Conservation (phyloP, 2,329 filamentous ascomycete genomes). For the Monilinia aucupariae region DNA sequence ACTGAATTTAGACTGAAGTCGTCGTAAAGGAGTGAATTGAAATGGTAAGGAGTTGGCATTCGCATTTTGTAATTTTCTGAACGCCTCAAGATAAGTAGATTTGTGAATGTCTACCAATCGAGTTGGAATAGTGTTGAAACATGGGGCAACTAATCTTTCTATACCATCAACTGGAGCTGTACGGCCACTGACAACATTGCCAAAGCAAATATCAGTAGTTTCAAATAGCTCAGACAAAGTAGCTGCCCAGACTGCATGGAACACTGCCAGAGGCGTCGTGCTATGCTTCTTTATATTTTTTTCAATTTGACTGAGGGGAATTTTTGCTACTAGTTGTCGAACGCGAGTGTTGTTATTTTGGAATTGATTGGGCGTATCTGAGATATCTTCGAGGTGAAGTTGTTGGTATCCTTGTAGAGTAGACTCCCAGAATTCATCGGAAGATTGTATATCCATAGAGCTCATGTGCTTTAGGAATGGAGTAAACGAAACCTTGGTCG, state of each 20-base stretch:
- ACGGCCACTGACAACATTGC: conserved; percentile 77
- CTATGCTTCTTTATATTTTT: conserved; percentile 47
- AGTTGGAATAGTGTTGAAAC: conserved; percentile 83
- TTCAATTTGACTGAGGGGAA: conserved; percentile 39
- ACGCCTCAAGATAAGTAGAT: conserved; percentile 34
- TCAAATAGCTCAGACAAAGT: conserved; percentile 53
- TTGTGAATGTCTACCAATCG: conserved; percentile 57
- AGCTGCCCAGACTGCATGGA: conserved; percentile 69
- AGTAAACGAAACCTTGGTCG: conserved; percentile 50
- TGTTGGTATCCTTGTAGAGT: conserved; percentile 50
- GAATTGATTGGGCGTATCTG: not conserved
- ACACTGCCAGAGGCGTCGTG: conserved; percentile 58
- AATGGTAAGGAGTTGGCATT: conserved; percentile 60
- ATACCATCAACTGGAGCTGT: conserved; percentile 60
- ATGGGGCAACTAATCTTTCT: conserved; percentile 74
- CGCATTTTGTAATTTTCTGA: conserved; percentile 35
- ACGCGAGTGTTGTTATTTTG: conserved; percentile 13
- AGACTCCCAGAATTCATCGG: conserved; percentile 61
- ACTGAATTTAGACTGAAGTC: conserved; percentile 54
- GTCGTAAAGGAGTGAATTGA: conserved; percentile 70
- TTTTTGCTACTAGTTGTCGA: conserved; percentile 17
- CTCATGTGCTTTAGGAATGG: conserved; percentile 59
- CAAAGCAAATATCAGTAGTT: conserved; percentile 70
- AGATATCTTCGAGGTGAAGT: conserved; percentile 10
- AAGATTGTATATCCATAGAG: conserved; percentile 41